phyloP scores from a whole-genome alignment of 2,329 filamentous ascomycete genomes.

The Chaetoscypha palmicola region DNA sequence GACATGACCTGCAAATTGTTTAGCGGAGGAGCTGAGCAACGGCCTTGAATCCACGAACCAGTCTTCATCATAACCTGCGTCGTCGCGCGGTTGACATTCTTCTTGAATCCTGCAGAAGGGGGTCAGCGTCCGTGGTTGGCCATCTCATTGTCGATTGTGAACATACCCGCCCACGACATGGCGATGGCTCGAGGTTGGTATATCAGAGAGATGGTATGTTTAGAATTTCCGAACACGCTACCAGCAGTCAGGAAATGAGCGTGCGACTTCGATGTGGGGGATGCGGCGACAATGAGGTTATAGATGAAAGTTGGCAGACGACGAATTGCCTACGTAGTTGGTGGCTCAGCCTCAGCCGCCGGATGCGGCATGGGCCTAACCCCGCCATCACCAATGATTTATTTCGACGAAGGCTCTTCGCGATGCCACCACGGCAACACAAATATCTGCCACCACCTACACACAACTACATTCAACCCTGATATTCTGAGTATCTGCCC shows the following conservation, averaged over 20 bases:
- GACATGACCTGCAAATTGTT: conserved; percentile 62
- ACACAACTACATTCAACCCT: not conserved
- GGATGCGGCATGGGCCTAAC: conserved; percentile 1
- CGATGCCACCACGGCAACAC: too few relatives aligned
- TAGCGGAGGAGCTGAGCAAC: not conserved
- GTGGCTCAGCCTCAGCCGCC: conserved; percentile 7
- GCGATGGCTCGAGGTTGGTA: conserved; percentile 15
- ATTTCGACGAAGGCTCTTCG: too few relatives aligned
- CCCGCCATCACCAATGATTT: conserved; percentile 9
- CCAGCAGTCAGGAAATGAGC: too few relatives aligned
- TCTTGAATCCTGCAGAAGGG: conserved; percentile 67
- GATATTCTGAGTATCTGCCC: too few relatives aligned
- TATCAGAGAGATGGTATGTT: not conserved
- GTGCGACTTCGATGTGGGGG: too few relatives aligned
- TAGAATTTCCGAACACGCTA: too few relatives aligned
- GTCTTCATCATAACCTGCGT: conserved; percentile 99
- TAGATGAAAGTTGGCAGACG: conserved; percentile 5
- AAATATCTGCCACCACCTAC: not conserved
- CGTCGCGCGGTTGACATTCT: conserved; percentile 96
- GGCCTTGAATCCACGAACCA: conserved; percentile 47
- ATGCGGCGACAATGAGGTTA: not conserved
- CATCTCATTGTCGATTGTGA: not conserved
- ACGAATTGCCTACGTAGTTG: conserved; percentile 3
- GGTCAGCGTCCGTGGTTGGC: conserved; percentile 22
- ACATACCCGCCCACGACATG: conserved; percentile 44